Evolutionary conservation across 208 protist genomes (phyloP), one percentile per base, ranked within the genome.

Genomic region (Leishmania major): DNA sequence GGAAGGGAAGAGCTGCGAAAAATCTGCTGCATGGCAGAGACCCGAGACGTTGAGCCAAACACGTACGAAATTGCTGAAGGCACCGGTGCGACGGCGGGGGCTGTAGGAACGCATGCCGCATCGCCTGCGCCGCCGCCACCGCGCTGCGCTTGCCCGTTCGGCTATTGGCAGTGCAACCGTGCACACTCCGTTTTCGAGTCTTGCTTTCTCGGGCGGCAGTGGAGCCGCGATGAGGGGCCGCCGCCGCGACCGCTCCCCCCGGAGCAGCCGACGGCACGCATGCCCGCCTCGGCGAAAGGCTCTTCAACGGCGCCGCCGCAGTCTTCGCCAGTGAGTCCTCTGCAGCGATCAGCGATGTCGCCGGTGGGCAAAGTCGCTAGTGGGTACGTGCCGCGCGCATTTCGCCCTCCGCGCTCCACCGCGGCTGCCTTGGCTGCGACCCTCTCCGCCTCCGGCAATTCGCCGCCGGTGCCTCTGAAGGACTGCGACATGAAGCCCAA

Each of bases 161-260:
- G 86, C 43, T 95, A 93, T 78, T 73, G 64, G 67, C 88, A 95
- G 83, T 95, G 91, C 75, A 85, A 88, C 28, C 66, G 75, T n/a
- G 57, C 75, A 3, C 91, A 95, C 59, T 95, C 91, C 55, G 87
- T 95, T 37, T 95, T 95, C 82, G 85, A 90, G 51, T 86, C 87
- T 40, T 95, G 89, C 81, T 93, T 92, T 67, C 60, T 84, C 28
- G 88, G 89, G 55, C 88, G 89, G 82, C 77, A 77, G 31, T 94
- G 91, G 91, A 66, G 53, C 60, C 85, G 85, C 35, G 79, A 86
- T 3, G 66, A 60, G 11, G 55, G 35, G 19, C 77, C 71, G 45
- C 64, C 47, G 35, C 70, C 51, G 43, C 15, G 62, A 76, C 6
- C 83, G 7, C 6, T 49, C 35, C 43, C 81, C 19, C 4, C 28